These are phyloP conservation scores for Asterophora lycoperdoides DNA, from an alignment of 768 basidiomycete genomes.

Conservation along the genomic window DNA sequence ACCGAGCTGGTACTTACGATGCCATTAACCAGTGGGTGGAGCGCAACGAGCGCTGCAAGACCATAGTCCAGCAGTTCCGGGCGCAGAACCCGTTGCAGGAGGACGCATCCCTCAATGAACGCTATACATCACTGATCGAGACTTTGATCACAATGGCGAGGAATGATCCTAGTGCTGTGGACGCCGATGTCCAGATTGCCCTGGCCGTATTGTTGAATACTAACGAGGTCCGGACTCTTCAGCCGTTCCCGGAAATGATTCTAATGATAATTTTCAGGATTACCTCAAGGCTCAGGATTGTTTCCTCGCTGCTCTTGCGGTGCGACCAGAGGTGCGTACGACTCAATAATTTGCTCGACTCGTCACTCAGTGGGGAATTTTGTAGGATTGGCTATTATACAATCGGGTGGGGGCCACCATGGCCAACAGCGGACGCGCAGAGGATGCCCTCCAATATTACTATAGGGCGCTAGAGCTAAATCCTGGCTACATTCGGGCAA, in stretches of 20 bases:
- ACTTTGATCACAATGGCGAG: slow-evolving; percentile 80
- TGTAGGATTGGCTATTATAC: slow-evolving; percentile 85
- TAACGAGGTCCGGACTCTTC: too few relatives aligned
- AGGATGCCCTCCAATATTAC: slow-evolving; percentile 85
- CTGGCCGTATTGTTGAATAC: slow-evolving; percentile 92
- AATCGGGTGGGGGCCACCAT: slow-evolving; percentile 94
- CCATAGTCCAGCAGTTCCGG: slow-evolving; percentile 39
- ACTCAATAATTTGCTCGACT: not conserved
- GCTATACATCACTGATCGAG: slow-evolving; percentile 57
- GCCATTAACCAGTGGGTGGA: slow-evolving; percentile 84
- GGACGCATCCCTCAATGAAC: slow-evolving; percentile 31
- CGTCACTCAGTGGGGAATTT: slow-evolving; percentile 7
- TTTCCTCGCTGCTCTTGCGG: slow-evolving; percentile 82
- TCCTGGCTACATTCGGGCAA: slow-evolving; percentile 86
- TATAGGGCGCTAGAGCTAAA: slow-evolving; percentile 81
- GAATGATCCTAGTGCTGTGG: slow-evolving; percentile 50
- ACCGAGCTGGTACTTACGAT: slow-evolving; percentile 67
- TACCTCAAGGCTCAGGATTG: slow-evolving; percentile 92
- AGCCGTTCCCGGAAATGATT: too few relatives aligned
- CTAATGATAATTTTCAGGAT: too few relatives aligned
- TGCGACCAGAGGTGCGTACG: slow-evolving; percentile 73
- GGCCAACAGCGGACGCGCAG: slow-evolving; percentile 80
- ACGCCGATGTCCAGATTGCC: slow-evolving; percentile 94
- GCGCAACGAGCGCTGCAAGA: slow-evolving; percentile 53
- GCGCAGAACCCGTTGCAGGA: slow-evolving; percentile 25